phyloP scores from a whole-genome alignment of 257 asterid species.

The Ballota nigra region DNA sequence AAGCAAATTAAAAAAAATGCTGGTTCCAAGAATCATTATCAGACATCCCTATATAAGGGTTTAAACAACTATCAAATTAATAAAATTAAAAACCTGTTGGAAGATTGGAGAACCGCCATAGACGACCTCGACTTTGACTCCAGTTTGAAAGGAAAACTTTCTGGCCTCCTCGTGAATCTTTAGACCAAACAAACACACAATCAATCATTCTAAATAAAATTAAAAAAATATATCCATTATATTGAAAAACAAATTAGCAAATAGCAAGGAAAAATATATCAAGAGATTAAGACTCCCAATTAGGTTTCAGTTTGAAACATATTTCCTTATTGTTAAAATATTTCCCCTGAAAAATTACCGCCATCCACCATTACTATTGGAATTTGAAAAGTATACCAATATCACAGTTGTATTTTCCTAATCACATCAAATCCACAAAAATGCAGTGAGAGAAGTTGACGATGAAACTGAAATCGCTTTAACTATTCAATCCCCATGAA shows the following conservation, averaged over 20 bases:
- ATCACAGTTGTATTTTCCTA: background rate
- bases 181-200: background rate
- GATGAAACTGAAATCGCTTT: background rate
- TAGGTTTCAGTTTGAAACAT: background rate
- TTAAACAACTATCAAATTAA: background rate
- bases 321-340: background rate
- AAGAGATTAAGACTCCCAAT: background rate
- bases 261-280: background rate
- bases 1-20: background rate
- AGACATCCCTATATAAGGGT: background rate
- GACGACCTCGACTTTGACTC: conserved; percentile 60
- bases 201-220: background rate
- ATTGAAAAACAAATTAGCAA: background rate
- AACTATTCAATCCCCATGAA: background rate
- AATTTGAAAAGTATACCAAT: background rate
- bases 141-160: conserved; percentile 64
- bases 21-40: background rate
- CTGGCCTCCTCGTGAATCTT: conserved; percentile 74
- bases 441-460: background rate
- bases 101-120: conserved; percentile 70
- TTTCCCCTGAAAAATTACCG: background rate
- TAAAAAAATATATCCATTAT: background rate
- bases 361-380: background rate
- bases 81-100: conserved; percentile 41
- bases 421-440: background rate